These are phyloP conservation scores for Backusella macrospora DNA, from an alignment of 192 early-diverging fungal species.

Conservation along the genomic window DNA sequence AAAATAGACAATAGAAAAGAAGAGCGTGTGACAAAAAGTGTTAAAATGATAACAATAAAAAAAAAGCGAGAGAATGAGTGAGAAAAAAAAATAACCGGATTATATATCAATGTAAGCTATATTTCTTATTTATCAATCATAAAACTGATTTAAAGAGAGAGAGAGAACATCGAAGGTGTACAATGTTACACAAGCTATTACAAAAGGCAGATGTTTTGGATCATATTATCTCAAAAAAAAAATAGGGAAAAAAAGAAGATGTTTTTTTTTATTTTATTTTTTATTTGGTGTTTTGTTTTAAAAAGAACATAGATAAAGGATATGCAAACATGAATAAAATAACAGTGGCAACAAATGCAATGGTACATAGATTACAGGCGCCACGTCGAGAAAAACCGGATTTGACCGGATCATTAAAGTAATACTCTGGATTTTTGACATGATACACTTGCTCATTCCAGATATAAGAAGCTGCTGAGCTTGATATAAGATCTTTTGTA, in stretches of 20 bases:
- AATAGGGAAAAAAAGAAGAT: neutral
- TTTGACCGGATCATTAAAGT: neutral
- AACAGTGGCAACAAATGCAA: conserved; percentile 11
- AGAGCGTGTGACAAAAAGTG: neutral
- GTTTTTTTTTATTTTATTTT: neutral
- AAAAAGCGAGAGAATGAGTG: neutral
- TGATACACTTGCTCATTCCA: conserved; percentile 2
- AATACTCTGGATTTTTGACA: conserved; percentile 10
- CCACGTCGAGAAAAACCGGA: conserved; percentile 11
- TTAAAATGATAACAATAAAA: neutral
- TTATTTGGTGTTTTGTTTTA: conserved; percentile 12
- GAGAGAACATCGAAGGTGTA: neutral
- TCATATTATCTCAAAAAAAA: conserved; percentile 5
- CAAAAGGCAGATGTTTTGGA: neutral
- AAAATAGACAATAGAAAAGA: neutral
- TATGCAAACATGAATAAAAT: conserved; percentile 17
- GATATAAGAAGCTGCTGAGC: conserved; percentile 5
- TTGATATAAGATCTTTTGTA: conserved; percentile 11
- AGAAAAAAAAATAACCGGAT: neutral
- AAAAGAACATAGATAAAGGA: neutral
- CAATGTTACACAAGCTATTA: neutral
- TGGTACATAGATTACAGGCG: conserved; percentile 12
- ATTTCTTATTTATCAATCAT: neutral
- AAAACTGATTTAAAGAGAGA: neutral
- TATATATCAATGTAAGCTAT: neutral